These are phyloP conservation scores for Gossypium trilobum DNA, from an alignment of 441 rosid genomes.

Conservation along the genomic window DNA sequence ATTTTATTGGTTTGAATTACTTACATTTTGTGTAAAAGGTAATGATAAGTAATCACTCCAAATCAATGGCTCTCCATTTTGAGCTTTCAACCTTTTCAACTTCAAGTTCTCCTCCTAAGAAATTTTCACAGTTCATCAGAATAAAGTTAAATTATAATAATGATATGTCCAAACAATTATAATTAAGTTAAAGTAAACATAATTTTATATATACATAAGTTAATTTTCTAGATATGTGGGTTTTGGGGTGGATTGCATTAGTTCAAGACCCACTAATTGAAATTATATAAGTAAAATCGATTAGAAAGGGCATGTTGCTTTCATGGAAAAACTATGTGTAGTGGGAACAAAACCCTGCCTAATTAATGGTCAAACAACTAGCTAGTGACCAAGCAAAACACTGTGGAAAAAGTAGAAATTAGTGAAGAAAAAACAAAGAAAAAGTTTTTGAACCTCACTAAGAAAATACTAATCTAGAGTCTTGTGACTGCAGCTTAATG, in stretches of 20 bases:
- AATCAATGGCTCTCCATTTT: slow-evolving; percentile 45
- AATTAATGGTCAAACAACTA: neutral
- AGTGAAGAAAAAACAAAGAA: neutral
- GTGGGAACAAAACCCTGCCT: slow-evolving; percentile 9
- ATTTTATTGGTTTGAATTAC: neutral
- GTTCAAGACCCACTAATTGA: neutral
- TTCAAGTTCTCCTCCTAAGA: slow-evolving; percentile 76
- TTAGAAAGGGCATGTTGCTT: slow-evolving; percentile 1
- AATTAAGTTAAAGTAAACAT: neutral
- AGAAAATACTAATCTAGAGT: neutral
- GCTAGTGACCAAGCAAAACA: neutral
- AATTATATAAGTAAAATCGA: neutral
- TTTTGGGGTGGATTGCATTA: neutral
- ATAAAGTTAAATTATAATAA: neutral
- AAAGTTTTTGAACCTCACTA: neutral
- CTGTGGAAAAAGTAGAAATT: neutral
- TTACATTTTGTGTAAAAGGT: slow-evolving; percentile 75
- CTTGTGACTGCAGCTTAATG: neutral
- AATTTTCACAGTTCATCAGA: neutral
- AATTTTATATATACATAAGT: neutral
- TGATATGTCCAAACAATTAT: neutral
- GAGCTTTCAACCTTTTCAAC: slow-evolving; percentile 53
- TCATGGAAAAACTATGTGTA: neutral
- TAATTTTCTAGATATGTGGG: neutral
- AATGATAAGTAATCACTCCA: slow-evolving; percentile 79